phyloP scores from a whole-genome alignment of 352 stramenopile species.

The Phytophthora tubulina region DNA sequence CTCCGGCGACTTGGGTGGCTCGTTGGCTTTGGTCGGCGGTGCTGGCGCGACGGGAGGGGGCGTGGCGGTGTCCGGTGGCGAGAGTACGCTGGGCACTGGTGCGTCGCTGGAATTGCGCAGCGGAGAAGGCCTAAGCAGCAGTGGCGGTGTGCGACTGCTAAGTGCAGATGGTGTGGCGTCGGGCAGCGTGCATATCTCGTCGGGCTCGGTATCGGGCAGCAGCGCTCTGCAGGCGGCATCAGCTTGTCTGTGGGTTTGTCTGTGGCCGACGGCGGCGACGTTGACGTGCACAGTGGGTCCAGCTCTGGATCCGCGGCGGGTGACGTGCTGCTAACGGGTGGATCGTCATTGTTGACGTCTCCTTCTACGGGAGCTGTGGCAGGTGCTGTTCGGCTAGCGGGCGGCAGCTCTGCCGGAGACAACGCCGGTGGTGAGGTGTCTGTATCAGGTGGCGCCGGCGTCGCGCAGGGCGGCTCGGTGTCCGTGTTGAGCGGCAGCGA shows the following conservation, averaged over 20 bases:
- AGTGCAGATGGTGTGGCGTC: conserved; percentile 25
- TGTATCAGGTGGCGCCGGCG: conserved; percentile 20
- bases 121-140: conserved; percentile 31
- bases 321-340: conserved; percentile 28
- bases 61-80: conserved; percentile 25
- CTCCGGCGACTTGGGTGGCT: conserved; percentile 8
- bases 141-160: conserved; percentile 24
- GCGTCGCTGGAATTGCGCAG: conserved; percentile 26
- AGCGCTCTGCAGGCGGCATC: conserved; percentile 13
- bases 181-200: conserved; percentile 30
- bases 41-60: conserved; percentile 17
- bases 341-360: conserved; percentile 18
- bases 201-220: conserved; percentile 13
- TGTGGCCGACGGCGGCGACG: conserved; percentile 21
- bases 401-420: conserved; percentile 20
- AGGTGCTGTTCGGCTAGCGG: conserved; percentile 22
- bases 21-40: conserved; percentile 19
- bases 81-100: conserved; percentile 18
- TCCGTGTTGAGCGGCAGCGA: conserved; percentile 23
- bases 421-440: conserved; percentile 26
- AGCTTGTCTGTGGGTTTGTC: conserved; percentile 27
- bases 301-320: conserved; percentile 22
- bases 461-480: conserved; percentile 16
- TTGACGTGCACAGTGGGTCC: conserved; percentile 23
- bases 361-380: conserved; percentile 14